These are phyloP conservation scores for Mycosarcoma mackinlayi DNA, from an alignment of 1,284 basidiomycete genomes.

Conservation along the genomic window DNA sequence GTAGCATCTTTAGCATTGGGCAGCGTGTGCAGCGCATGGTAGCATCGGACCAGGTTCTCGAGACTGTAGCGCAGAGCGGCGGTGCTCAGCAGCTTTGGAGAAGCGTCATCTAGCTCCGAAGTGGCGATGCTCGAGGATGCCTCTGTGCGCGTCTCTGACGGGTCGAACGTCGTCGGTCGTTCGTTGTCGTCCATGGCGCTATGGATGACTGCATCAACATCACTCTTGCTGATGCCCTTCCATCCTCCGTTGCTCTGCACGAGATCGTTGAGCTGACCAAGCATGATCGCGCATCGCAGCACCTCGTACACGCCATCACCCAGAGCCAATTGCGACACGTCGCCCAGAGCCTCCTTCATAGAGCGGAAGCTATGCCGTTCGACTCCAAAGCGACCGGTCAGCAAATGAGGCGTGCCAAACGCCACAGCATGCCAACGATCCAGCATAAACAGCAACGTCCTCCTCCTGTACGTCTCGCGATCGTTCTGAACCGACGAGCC, in stretches of 20 bases:
- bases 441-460: slow-evolving; percentile 47
- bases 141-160: background rate
- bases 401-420: slow-evolving; percentile 43
- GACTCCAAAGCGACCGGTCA: slow-evolving; percentile 42
- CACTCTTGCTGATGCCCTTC: slow-evolving; percentile 41
- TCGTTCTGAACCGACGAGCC: slow-evolving; percentile 19
- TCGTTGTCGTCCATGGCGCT: slow-evolving; percentile 34
- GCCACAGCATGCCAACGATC: slow-evolving; percentile 54
- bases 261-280: slow-evolving; percentile 45
- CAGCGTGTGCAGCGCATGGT: slow-evolving; percentile 41
- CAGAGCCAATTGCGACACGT: slow-evolving; percentile 29
- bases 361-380: slow-evolving; percentile 36
- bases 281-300: slow-evolving; percentile 43
- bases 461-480: slow-evolving; percentile 34
- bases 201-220: slow-evolving; percentile 48
- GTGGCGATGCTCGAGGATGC: slow-evolving; percentile 5
- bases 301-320: slow-evolving; percentile 40
- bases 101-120: background rate
- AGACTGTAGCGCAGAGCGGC: slow-evolving; percentile 39
- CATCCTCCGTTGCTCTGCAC: slow-evolving; percentile 45
- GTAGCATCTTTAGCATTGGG: slow-evolving; percentile 30
- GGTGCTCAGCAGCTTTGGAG: slow-evolving; percentile 11
- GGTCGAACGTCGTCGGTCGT: slow-evolving; percentile 3
- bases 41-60: slow-evolving; percentile 29
- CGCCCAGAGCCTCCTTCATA: slow-evolving; percentile 42